phyloP scores from a whole-genome alignment of 2,329 filamentous ascomycete genomes.

The Diaporthe sp. region DNA sequence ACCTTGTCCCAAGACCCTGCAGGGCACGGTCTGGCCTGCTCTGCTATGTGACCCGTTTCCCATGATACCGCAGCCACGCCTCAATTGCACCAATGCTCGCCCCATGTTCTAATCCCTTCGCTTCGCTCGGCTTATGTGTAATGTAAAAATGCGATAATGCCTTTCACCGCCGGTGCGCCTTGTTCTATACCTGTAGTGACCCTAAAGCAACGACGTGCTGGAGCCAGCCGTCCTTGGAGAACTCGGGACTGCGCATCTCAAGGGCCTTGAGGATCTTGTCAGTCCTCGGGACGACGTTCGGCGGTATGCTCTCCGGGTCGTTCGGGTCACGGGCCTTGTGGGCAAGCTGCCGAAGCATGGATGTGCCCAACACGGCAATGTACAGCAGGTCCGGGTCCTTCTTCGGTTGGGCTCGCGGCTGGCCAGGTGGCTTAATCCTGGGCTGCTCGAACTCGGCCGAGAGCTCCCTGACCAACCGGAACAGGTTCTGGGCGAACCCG shows the following conservation, averaged over 20 bases:
- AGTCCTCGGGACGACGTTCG: constrained; percentile 74
- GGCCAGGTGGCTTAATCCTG: constrained; percentile 54
- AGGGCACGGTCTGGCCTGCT: background rate
- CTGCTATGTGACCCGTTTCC: background rate
- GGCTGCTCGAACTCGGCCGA: constrained; percentile 72
- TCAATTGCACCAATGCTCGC: constrained; percentile 7
- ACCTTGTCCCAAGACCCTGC: background rate
- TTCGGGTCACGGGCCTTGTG: constrained; percentile 77
- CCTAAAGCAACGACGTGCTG: constrained; percentile 78
- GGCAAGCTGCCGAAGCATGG: constrained; percentile 75
- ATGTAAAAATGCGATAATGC: constrained; percentile 5
- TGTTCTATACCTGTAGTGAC: constrained; percentile 52
- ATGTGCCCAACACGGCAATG: constrained; percentile 78
- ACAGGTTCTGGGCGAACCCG: constrained; percentile 85
- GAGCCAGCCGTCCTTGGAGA: constrained; percentile 75
- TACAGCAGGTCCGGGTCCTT: constrained; percentile 69
- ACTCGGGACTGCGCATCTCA: constrained; percentile 73
- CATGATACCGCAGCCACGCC: background rate
- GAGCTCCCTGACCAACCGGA: constrained; percentile 81
- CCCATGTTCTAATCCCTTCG: background rate
- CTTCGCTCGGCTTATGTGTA: background rate
- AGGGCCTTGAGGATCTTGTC: constrained; percentile 78
- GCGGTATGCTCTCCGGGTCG: constrained; percentile 66
- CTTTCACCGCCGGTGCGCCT: constrained; percentile 47
- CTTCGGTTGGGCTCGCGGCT: constrained; percentile 50